Conservation (phyloP, 2,329 filamentous ascomycete genomes). For the Pseudogymnoascus sp. region DNA sequence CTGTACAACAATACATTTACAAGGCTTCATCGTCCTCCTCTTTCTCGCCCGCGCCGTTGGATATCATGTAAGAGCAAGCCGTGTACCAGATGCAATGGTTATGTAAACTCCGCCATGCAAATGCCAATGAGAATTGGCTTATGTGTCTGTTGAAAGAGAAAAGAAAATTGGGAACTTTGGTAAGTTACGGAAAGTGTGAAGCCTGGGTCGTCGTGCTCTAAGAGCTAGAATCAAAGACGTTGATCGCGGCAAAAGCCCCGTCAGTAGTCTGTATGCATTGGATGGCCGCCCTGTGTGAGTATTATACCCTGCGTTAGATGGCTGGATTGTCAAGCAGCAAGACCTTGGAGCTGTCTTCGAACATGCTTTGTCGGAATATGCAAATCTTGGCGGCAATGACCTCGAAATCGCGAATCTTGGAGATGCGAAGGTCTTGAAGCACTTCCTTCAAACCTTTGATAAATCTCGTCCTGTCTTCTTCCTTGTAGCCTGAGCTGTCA, state of each 20-base stretch:
- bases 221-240: background rate
- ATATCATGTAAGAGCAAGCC: conserved; percentile 7
- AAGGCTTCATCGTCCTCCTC: conserved; percentile 7
- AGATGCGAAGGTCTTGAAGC: conserved; percentile 50
- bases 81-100: conserved; percentile 1
- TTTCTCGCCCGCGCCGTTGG: background rate
- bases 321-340: conserved; percentile 43
- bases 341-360: conserved; percentile 55
- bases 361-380: conserved; percentile 56
- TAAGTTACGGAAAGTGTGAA: conserved; percentile 3
- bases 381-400: conserved; percentile 59
- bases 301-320: background rate
- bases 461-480: conserved; percentile 53
- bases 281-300: conserved; percentile 1
- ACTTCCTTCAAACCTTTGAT: conserved; percentile 53
- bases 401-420: conserved; percentile 56
- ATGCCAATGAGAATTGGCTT: conserved; percentile 6
- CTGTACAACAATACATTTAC: conserved; percentile 6
- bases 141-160: conserved; percentile 4
- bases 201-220: background rate
- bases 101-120: conserved; percentile 3
- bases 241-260: background rate
- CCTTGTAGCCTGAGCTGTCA: conserved; percentile 53
- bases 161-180: conserved; percentile 9
- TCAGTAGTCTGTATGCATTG: background rate